A percentile compares a stretch with the other conserved stretches of the same genome.
Conservation (phyloP, 2,329 filamentous ascomycete species). For the Penicillium italicum region DNA sequence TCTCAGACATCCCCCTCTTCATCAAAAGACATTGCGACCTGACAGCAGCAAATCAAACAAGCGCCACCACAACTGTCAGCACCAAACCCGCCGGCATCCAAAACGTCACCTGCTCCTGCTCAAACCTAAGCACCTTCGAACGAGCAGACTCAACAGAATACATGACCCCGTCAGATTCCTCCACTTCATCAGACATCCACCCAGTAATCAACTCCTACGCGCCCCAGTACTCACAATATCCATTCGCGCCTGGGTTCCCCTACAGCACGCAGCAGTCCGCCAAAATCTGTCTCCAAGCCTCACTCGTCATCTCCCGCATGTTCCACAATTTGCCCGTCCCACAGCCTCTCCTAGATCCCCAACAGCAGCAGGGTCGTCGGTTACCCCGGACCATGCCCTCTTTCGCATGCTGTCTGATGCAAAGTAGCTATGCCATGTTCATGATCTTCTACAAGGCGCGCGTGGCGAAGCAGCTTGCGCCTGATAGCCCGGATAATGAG, state of each 20-base stretch:
- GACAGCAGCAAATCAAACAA: slow-evolving; percentile 28
- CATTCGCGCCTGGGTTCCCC: slow-evolving; percentile 37
- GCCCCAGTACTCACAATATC: slow-evolving; percentile 29
- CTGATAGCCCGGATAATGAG: slow-evolving; percentile 22
- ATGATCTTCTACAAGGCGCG: slow-evolving; percentile 46
- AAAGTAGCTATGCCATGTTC: slow-evolving; percentile 46
- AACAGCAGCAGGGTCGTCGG: slow-evolving; percentile 7
- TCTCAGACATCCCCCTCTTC: slow-evolving; percentile 46
- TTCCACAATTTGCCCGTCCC: slow-evolving; percentile 42
- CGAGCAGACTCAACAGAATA: slow-evolving; percentile 30
- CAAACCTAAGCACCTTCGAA: slow-evolving; percentile 30
- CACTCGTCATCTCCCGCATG: slow-evolving; percentile 41
- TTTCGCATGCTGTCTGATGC: slow-evolving; percentile 48
- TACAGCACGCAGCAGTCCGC: slow-evolving; percentile 43
- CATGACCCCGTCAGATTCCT: slow-evolving; percentile 34
- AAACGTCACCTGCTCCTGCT: slow-evolving; percentile 34
- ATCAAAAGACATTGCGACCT: slow-evolving; percentile 47
- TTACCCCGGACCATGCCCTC: slow-evolving; percentile 46
- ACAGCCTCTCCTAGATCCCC: slow-evolving; percentile 26
- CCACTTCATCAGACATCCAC: slow-evolving; percentile 30
- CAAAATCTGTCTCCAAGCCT: slow-evolving; percentile 40
- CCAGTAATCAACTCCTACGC: slow-evolving; percentile 28
- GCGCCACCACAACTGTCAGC: slow-evolving; percentile 8
- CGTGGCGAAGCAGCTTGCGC: slow-evolving; percentile 33
- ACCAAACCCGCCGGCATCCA: slow-evolving; percentile 22